phyloP scores from a whole-genome alignment of 2,329 filamentous ascomycete species.

The Pseudocercospora fijiensis region DNA sequence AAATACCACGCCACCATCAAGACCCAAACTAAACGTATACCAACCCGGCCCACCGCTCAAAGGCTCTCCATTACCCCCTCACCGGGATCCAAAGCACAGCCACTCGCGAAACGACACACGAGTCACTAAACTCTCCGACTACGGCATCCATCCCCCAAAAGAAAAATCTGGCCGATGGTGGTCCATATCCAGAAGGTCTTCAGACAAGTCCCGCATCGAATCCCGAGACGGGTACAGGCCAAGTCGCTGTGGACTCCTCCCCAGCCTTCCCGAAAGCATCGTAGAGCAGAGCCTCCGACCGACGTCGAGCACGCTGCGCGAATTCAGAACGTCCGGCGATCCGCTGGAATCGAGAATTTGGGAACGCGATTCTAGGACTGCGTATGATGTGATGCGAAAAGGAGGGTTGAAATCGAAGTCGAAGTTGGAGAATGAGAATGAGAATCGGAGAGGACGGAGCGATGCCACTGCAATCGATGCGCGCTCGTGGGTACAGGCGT shows the following conservation, averaged over 20 bases:
- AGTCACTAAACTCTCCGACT: background rate
- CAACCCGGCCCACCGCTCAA: conserved; percentile 2
- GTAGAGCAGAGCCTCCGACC: background rate
- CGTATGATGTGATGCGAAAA: background rate
- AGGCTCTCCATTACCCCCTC: background rate
- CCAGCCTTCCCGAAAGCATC: conserved; percentile 1
- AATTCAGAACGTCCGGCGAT: background rate
- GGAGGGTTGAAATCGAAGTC: background rate
- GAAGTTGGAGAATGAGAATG: background rate
- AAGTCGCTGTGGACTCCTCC: background rate
- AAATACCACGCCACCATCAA: background rate
- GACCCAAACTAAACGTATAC: background rate
- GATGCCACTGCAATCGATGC: background rate
- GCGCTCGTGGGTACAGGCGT: background rate
- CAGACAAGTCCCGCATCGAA: background rate
- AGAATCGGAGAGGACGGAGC: no score
- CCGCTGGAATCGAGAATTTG: background rate
- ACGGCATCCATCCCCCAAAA: background rate
- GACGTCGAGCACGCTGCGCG: background rate
- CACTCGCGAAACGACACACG: background rate
- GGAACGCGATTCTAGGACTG: background rate
- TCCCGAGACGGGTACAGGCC: background rate
- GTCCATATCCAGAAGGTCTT: background rate
- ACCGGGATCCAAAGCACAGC: background rate
- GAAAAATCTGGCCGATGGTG: background rate